Conservation (phyloP, 2,329 filamentous ascomycete species). For the Aspergillus arachidicola region DNA sequence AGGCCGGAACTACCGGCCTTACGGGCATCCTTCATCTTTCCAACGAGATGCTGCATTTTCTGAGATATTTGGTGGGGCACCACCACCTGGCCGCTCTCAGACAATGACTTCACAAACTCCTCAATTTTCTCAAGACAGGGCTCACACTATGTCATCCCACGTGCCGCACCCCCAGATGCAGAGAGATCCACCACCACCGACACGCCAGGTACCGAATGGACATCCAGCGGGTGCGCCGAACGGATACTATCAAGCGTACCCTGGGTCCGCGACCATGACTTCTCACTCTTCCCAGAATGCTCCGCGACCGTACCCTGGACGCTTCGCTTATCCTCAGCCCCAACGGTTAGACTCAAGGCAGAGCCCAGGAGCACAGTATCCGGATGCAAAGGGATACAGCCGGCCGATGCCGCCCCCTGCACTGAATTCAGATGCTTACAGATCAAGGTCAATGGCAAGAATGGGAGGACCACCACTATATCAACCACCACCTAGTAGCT, state of each 20-base stretch:
- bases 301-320: conserved; percentile 64
- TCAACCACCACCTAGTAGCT: conserved; percentile 63
- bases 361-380: conserved; percentile 53
- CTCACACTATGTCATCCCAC: conserved; percentile 74
- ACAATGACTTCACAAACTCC: conserved; percentile 85
- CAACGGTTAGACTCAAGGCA: conserved; percentile 69
- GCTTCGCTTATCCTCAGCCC: conserved; percentile 71
- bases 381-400: conserved; percentile 61
- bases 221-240: conserved; percentile 44
- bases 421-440: conserved; percentile 80
- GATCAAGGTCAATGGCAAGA: conserved; percentile 89
- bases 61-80: conserved; percentile 89
- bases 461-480: conserved; percentile 73
- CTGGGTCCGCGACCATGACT: conserved; percentile 35
- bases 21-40: conserved; percentile 56
- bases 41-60: conserved; percentile 95
- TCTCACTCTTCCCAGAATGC: conserved; percentile 59
- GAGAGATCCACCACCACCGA: conserved; percentile 43
- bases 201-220: conserved; percentile 49
- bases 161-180: conserved; percentile 47
- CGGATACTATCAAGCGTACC: conserved; percentile 45
- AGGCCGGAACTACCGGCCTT: conserved; percentile 61
- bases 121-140: conserved; percentile 67
- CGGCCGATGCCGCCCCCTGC: conserved; percentile 68
- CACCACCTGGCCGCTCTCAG: conserved; percentile 85